Conservation (phyloP, 1,284 basidiomycete species). For the Melampsora larici-populina region DNA sequence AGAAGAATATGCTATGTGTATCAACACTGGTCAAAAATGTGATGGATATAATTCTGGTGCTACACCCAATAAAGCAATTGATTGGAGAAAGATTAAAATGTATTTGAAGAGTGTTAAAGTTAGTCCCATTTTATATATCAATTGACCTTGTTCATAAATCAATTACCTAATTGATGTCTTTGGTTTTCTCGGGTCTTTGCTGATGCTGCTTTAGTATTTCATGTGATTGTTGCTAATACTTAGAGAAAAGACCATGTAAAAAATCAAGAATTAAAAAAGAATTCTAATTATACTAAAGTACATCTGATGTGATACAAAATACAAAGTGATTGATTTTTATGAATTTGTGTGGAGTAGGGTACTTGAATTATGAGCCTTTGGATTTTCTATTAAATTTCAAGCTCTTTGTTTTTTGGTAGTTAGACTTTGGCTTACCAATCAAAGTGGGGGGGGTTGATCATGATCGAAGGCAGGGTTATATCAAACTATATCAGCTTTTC, state of each 20-base stretch:
- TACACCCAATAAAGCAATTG: slow-evolving; percentile 53
- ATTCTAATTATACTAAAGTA: too few species aligned
- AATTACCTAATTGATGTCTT: not conserved
- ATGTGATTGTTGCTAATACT: slow-evolving; percentile 53
- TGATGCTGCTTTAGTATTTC: slow-evolving; percentile 54
- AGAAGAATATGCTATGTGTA: slow-evolving; percentile 54
- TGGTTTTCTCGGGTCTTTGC: slow-evolving; percentile 48
- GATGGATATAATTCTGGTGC: slow-evolving; percentile 54
- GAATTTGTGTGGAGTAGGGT: too few species aligned
- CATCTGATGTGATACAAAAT: too few species aligned
- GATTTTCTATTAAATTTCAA: too few species aligned
- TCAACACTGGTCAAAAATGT: slow-evolving; percentile 55
- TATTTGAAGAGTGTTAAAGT: slow-evolving; percentile 50
- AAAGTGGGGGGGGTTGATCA: too few species aligned
- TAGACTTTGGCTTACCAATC: too few species aligned
- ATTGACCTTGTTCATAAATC: not conserved
- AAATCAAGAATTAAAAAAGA: not conserved
- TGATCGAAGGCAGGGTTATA: too few species aligned
- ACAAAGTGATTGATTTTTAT: too few species aligned
- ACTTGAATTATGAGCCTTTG: too few species aligned
- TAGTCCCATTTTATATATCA: not conserved
- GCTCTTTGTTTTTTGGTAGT: too few species aligned
- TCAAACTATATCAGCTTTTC: too few species aligned
- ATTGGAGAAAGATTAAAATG: slow-evolving; percentile 54
- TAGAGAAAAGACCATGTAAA: slow-evolving; percentile 46